Base-by-base conservation (phyloP, 2,329 filamentous ascomycete genomes). In the Aspergillus amoenus region DNA sequence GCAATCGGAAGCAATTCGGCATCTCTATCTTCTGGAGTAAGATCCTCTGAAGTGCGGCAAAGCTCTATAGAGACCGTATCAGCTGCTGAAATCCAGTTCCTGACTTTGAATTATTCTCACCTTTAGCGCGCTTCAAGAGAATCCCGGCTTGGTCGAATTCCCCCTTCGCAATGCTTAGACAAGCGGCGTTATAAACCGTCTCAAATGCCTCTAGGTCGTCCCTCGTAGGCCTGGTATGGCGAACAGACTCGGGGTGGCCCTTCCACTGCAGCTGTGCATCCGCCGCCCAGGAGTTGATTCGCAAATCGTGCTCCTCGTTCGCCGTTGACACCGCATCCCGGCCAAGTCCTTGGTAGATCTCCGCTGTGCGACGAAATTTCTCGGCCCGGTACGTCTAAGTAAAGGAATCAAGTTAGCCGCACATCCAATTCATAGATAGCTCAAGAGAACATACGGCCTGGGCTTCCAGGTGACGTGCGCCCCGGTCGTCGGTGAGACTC, bases 191-290 rank as follows among this genome's bases (percentile, higher is more conserved):
- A 71, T 85, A 88, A 3, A 84, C 81, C 4, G 82, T 87, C 69
- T 88, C 85, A 59, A 88, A 88, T 0, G 82, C 79, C 58, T 87
- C 83, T 53, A 88, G 67, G 65, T 87, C 85, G 64, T 86, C 84
- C 63, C 82, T 76, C 18, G 74, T 78, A 5, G 82, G 79, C 66
- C 81, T 81, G 68, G 80, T 81, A 69, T 80, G 81, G 57, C 77
- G 74, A 39, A 79, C 79, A 37, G 79, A 68, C 56, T 82, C 74
- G 24, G 80, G 76, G 55, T 79, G 75, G 42, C 81, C 81, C 42
- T 79, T 75, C 85, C 85, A 88, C 64, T 85, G 80, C 52, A 86
- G 68, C 66, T 88, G 85, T 37, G 85, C 84, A 68, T 87, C 81
- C 37, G 82, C 79, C 5, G 85, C 85, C 57, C 82, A 80, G 7